Base-by-base conservation (phyloP, 2,329 filamentous ascomycete genomes). In the Xylariaceae sp. region DNA sequence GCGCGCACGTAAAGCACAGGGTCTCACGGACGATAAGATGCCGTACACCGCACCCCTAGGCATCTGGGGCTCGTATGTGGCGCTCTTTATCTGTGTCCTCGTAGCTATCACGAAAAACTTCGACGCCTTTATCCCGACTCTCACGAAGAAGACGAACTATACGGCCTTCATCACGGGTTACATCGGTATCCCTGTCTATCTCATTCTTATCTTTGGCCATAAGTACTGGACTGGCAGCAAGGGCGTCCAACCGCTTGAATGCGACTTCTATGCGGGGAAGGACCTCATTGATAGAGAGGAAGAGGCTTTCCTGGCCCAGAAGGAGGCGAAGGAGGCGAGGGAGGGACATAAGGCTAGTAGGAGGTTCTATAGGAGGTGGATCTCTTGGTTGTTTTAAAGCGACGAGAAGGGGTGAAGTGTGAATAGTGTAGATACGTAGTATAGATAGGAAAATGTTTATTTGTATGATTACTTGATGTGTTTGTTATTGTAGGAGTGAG, bases 31-130 rank as follows among this genome's bases (percentile, higher is more conserved):
- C 69, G 74, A 75, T 10, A 73, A 76, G 49, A 75, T 89, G 61
- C 82, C 84, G 0, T 92, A 87, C 71, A 79, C 79, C 13, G 87
- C 89, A 0, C 90, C 90, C 0, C 80, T 92, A 13, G 89, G 90
- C n/a, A 75, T 85, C 44, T 82, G 72, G 62, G 90, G 90, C 9
- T 90, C 87, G 0, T 85, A 85, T 69, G 76, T 78, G 60, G 88
- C 88, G 0, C 79, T 94, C 1, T 76, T 79, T 69, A 86, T 91
- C 75, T 91, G 88, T 75, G 79, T 81, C 68, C 71, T 94, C 39
- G 88, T 94, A 62, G 83, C 88, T 1, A 71, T 95, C 55, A 93
- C 90, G 69, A 95, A 94, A 82, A 92, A 91, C 79, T 94, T 85
- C 74, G 80, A 83, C 58, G 86, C 88, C 60, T 94, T 94, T 73